These are phyloP conservation scores for Ichthyophthirius multifiliis DNA, from an alignment of 169 alveolate genomes.

Conservation along the genomic window DNA sequence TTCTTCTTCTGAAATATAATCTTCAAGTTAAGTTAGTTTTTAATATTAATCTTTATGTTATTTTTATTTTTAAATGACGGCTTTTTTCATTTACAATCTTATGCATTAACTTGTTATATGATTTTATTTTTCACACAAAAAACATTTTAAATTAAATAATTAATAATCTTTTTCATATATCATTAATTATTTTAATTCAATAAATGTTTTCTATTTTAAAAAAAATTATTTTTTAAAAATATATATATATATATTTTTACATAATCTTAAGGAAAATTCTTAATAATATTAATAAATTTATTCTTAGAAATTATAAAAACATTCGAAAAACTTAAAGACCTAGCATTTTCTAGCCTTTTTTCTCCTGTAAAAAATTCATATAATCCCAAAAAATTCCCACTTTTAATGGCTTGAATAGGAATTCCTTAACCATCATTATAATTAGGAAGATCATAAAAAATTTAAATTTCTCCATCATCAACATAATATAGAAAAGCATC, in stretches of 20 bases:
- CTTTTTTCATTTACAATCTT: not conserved
- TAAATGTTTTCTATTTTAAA: not conserved
- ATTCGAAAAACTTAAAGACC: not conserved
- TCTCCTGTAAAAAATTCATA: constrained; percentile 15
- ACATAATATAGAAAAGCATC: constrained; percentile 8
- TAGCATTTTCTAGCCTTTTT: constrained; percentile 16
- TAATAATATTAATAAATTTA: not conserved
- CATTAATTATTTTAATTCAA: not conserved
- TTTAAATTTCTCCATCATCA: constrained; percentile 10
- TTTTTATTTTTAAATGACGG: no score
- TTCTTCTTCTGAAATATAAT: no score
- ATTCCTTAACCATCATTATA: constrained; percentile 9
- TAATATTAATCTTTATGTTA: no score
- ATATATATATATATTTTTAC: not conserved
- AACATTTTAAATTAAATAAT: not conserved
- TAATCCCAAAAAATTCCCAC: constrained; percentile 8
- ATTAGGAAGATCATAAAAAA: not conserved
- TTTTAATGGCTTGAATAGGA: not conserved
- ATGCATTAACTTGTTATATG: not conserved
- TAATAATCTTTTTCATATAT: not conserved
- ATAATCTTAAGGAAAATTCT: not conserved
- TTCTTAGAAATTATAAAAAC: not conserved
- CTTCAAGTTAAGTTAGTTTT: no score
- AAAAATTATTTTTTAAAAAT: not conserved
- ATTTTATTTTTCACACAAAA: not conserved